A percentile compares a stretch with the other conserved stretches of the same genome.
Conservation (phyloP, 2,329 filamentous ascomycete genomes). For the Colletotrichum salicis region DNA sequence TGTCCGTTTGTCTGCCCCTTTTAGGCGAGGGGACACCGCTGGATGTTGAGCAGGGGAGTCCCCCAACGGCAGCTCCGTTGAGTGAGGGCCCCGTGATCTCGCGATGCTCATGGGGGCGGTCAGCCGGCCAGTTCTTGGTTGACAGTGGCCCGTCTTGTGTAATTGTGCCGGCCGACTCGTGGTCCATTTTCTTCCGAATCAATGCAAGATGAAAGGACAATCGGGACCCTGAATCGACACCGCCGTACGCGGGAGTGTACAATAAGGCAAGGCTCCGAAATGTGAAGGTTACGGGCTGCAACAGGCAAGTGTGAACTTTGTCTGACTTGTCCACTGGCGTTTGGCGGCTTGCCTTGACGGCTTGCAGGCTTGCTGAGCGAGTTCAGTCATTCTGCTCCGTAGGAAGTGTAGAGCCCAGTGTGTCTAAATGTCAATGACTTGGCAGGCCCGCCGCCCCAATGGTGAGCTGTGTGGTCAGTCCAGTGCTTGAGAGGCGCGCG, state of each 20-base stretch:
- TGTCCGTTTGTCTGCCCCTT: constrained; percentile 11
- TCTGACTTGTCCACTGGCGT: neutral
- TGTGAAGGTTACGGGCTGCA: neutral
- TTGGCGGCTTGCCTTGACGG: neutral
- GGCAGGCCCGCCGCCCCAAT: neutral
- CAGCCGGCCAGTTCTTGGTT: neutral
- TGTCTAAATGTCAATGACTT: neutral
- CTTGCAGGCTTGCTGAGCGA: neutral
- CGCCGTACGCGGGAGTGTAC: neutral
- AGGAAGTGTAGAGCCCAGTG: neutral
- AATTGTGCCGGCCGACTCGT: neutral
- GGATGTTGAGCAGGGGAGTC: constrained; percentile 18
- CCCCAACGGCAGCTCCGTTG: constrained; percentile 9
- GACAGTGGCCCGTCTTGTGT: neutral
- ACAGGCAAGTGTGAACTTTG: constrained; percentile 17
- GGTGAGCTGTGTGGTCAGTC: neutral
- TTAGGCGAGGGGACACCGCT: constrained; percentile 11
- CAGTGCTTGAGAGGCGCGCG: constrained; percentile 3
- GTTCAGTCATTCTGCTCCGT: no score
- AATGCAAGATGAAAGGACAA: constrained; percentile 16
- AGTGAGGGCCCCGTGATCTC: constrained; percentile 14
- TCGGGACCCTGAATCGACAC: constrained; percentile 25
- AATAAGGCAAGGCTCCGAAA: neutral
- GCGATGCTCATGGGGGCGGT: constrained; percentile 18
- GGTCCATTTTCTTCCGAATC: constrained; percentile 2